phyloP scores from a whole-genome alignment of 1,284 basidiomycete species.

The Anthracocystis panici-leucophaei region DNA sequence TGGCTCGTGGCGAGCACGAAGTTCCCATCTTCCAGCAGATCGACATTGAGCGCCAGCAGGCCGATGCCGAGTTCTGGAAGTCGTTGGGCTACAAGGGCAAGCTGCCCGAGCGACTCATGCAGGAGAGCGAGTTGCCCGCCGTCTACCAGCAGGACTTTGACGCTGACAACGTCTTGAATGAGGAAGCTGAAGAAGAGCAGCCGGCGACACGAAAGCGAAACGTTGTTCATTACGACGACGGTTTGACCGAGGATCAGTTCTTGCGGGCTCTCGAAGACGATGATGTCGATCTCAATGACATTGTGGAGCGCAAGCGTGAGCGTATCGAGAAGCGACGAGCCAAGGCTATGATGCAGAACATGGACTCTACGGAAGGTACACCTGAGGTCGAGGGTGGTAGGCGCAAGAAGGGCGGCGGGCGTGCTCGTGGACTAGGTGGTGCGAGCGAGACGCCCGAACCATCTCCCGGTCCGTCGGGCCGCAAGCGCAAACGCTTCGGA shows the following conservation, averaged over 20 bases:
- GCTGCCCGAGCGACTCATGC: slow-evolving; percentile 83
- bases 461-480: slow-evolving; percentile 55
- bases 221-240: slow-evolving; percentile 92
- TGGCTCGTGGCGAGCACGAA: slow-evolving; percentile 88
- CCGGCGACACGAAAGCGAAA: slow-evolving; percentile 87
- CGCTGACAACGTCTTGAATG: slow-evolving; percentile 52
- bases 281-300: slow-evolving; percentile 77
- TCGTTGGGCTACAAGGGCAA: slow-evolving; percentile 75
- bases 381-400: slow-evolving; percentile 50
- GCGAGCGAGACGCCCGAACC: slow-evolving; percentile 53
- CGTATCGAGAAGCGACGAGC: slow-evolving; percentile 65
- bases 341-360: slow-evolving; percentile 51
- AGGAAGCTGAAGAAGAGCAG: slow-evolving; percentile 70
- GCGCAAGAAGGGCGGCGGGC: slow-evolving; percentile 46
- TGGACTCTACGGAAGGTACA: slow-evolving; percentile 55
- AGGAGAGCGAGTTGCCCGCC: slow-evolving; percentile 89
- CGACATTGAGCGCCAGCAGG: slow-evolving; percentile 83
- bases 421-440: slow-evolving; percentile 34
- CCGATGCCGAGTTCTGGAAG: slow-evolving; percentile 80
- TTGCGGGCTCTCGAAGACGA: slow-evolving; percentile 83
- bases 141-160: slow-evolving; percentile 83
- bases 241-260: slow-evolving; percentile 90
- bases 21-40: slow-evolving; percentile 82
- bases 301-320: slow-evolving; percentile 69
- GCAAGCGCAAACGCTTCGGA: slow-evolving; percentile 63